Conservation (phyloP, 768 basidiomycete species). For the Boletellus emodensis region DNA sequence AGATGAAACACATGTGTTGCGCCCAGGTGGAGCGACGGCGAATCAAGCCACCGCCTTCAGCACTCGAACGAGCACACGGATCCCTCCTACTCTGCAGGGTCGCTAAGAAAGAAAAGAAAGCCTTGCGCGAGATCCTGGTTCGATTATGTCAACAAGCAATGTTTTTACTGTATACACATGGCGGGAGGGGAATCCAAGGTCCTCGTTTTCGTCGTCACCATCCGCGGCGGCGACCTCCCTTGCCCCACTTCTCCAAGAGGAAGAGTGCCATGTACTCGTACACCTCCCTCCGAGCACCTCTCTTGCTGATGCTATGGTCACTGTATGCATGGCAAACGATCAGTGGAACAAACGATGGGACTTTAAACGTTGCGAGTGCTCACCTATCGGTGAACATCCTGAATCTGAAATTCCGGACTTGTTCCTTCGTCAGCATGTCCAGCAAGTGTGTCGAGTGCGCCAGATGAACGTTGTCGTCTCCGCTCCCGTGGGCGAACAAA, state of each 20-base stretch:
- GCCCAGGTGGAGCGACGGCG: no score
- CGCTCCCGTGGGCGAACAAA: conserved; percentile 88
- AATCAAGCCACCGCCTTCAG: no score
- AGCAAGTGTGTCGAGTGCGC: conserved; percentile 87
- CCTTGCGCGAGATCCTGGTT: neutral
- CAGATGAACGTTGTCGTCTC: conserved; percentile 96
- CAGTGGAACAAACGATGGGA: conserved; percentile 2
- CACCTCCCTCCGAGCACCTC: conserved; percentile 81
- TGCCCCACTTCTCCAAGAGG: conserved; percentile 91
- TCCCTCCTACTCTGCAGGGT: no score
- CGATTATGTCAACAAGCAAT: conserved; percentile 9
- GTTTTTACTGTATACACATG: conserved; percentile 7
- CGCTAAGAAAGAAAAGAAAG: no score
- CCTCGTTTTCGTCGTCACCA: conserved; percentile 37
- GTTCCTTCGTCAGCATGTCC: conserved; percentile 83
- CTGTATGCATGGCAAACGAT: conserved; percentile 36
- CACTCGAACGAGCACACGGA: no score
- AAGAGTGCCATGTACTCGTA: conserved; percentile 84
- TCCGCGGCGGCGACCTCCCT: conserved; percentile 62
- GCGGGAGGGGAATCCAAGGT: neutral
- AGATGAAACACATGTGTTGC: no score
- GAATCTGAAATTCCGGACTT: conserved; percentile 75
- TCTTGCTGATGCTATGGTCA: conserved; percentile 70
- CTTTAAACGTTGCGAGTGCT: conserved; percentile 18
- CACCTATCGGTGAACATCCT: conserved; percentile 97